Conservation (phyloP, 305 asterid genomes). For the Coffea humblotiana region DNA sequence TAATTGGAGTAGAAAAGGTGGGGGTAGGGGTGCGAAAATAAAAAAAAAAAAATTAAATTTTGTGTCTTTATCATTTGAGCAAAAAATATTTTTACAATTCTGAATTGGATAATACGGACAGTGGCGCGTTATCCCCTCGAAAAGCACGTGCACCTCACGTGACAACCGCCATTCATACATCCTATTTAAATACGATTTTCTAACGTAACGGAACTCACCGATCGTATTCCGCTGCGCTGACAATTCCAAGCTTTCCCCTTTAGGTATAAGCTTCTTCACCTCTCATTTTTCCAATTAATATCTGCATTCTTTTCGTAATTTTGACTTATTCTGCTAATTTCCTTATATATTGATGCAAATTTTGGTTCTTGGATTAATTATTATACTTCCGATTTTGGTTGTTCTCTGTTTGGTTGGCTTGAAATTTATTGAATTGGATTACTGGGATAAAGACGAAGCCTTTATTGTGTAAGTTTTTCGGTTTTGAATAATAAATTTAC, state of each 20-base stretch:
- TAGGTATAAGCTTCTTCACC: not conserved
- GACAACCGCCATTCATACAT: constrained; percentile 5
- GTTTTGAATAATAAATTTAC: not conserved
- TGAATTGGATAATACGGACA: too few species aligned
- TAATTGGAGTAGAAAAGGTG: too few species aligned
- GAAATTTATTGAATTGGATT: not conserved
- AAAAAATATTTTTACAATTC: too few species aligned
- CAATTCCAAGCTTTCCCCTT: not conserved
- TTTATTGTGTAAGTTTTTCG: not conserved
- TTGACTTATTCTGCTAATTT: too few species aligned
- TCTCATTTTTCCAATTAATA: not conserved
- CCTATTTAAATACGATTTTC: not conserved
- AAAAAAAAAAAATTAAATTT: too few species aligned
- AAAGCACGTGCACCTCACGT: constrained; percentile 14
- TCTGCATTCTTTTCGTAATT: not conserved
- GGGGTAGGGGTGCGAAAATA: too few species aligned
- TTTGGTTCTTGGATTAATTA: not conserved
- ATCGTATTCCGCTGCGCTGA: constrained; percentile 10
- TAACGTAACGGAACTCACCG: not conserved
- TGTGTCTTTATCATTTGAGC: too few species aligned
- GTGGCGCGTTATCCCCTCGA: not conserved
- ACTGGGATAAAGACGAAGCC: not conserved
- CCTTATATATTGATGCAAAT: not conserved
- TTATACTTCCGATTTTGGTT: not conserved
- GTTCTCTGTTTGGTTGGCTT: constrained; percentile 3